These are phyloP conservation scores for Ophiostoma australiae DNA, from an alignment of 2,329 filamentous ascomycete genomes.

Conservation along the genomic window DNA sequence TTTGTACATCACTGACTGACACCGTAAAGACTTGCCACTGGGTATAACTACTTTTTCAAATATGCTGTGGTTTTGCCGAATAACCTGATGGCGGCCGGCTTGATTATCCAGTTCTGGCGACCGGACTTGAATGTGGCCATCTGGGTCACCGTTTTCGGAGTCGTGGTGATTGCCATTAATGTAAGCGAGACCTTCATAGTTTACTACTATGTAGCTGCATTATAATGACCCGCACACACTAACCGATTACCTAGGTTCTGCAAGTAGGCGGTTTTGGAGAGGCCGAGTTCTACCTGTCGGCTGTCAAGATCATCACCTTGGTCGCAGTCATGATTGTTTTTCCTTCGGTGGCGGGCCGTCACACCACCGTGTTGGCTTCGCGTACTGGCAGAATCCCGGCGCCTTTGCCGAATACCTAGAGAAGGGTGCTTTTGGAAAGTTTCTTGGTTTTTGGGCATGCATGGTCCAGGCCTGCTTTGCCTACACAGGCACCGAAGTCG, in stretches of 20 bases:
- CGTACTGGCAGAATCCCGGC: not conserved
- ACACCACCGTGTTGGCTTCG: not conserved
- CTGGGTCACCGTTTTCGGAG: not conserved
- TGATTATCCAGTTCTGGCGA: not conserved
- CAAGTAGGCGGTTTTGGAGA: not conserved
- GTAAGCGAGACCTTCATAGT: not conserved
- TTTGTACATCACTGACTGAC: not conserved
- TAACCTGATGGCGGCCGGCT: conserved; percentile 1
- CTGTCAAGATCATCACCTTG: conserved; percentile 1
- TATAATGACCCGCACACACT: not conserved
- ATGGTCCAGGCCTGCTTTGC: not conserved
- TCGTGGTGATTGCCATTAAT: not conserved
- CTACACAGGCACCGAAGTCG: conserved; percentile 1
- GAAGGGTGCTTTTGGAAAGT: not conserved
- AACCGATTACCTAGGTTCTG: not conserved
- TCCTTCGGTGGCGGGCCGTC: not conserved
- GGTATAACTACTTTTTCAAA: conserved; percentile 7
- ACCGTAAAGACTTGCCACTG: not conserved
- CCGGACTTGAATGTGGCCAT: not conserved
- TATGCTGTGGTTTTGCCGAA: not conserved
- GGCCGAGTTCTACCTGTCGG: not conserved
- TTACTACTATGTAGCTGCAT: too few species aligned
- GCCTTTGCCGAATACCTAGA: conserved; percentile 1
- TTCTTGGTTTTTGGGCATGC: not conserved
- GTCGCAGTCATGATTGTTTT: not conserved